Base-by-base conservation (phyloP, 163 green algal genomes). In the Trebouxia gelatinosa region DNA sequence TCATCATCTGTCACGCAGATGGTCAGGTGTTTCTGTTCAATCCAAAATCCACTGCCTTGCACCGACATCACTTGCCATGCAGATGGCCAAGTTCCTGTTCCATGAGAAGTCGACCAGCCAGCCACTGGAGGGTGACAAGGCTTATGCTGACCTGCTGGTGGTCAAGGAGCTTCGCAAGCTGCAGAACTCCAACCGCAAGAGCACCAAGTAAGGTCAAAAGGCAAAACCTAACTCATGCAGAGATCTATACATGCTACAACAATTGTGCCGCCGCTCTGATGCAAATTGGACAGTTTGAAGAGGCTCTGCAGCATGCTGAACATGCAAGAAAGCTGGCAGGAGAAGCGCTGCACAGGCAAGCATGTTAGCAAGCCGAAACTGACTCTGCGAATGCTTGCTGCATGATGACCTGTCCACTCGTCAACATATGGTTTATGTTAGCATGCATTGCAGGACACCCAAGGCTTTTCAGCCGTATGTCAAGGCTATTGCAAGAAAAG, bases 181-280 rank as follows among this genome's bases (percentile, higher is more conserved):
- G 82, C 68, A 61, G 34, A 86, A 84, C 39, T 46, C 70, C 11
- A 32, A 28, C 46, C 5, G 74, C 72, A 62, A 81, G 68, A 50
- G 62, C 51, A 34, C 51, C 48, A 54, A 70, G 19, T 29, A 66
- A 65, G 29, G 11, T 38, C 7, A 87, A 78, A 2, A 81, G 91
- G 78, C 82, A 91, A 7, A 88, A 92, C 81, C 50, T 93, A 16
- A 88, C 80, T 37, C 81, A 93, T 48, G 51, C 77, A 26, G 86
- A 92, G 78, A 66, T 94, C 29, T 83, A 91, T 80, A 59, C 90
- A 23, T 89, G 83, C 62, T 77, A 93, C 80, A 84, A 78, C 64
- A 94, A 94, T 76, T 77, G 83, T 11, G 71, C 88, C 0, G 74
- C 65, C 0, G 83, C 83, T 2, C 87, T 82, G 31, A 74, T 92